Evolutionary conservation across 1,284 basidiomycete species (phyloP).

Genomic region (Ustilago bromivora): DNA sequence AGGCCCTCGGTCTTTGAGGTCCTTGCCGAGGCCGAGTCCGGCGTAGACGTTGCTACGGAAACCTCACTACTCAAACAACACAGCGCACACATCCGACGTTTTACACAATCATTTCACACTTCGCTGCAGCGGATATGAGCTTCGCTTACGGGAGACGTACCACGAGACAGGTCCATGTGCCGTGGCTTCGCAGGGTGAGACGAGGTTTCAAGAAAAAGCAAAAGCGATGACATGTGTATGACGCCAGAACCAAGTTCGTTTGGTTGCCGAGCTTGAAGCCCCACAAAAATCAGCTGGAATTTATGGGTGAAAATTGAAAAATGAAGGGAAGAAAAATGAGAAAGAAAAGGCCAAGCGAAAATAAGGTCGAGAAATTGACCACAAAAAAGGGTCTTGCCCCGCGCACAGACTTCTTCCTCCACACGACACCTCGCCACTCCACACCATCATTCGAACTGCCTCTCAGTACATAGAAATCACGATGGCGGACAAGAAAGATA

Average conservation of each 20-base stretch:
- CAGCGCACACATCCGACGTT: background rate
- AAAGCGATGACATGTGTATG: constrained; percentile 3
- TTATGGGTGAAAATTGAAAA: background rate
- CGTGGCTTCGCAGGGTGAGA: background rate
- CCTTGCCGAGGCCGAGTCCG: too few species aligned
- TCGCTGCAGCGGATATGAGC: background rate
- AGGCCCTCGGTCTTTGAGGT: too few species aligned
- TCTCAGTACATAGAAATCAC: background rate
- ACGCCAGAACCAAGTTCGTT: background rate
- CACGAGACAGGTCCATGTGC: background rate
- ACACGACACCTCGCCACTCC: constrained; percentile 11
- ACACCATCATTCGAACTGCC: constrained; percentile 1
- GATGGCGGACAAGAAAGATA: constrained; percentile 10
- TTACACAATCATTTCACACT: background rate
- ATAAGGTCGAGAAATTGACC: constrained; percentile 1
- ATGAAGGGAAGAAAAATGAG: background rate
- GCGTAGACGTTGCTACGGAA: too few species aligned
- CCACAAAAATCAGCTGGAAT: background rate
- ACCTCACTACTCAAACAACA: too few species aligned
- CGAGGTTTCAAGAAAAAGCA: constrained; percentile 1
- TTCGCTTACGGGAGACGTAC: background rate
- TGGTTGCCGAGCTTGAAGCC: background rate
- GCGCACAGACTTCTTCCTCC: constrained; percentile 9
- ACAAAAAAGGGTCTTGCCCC: background rate
- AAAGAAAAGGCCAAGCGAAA: background rate